phyloP scores from a whole-genome alignment of 2,329 filamentous ascomycete genomes.

The Pyrenophora graminea region DNA sequence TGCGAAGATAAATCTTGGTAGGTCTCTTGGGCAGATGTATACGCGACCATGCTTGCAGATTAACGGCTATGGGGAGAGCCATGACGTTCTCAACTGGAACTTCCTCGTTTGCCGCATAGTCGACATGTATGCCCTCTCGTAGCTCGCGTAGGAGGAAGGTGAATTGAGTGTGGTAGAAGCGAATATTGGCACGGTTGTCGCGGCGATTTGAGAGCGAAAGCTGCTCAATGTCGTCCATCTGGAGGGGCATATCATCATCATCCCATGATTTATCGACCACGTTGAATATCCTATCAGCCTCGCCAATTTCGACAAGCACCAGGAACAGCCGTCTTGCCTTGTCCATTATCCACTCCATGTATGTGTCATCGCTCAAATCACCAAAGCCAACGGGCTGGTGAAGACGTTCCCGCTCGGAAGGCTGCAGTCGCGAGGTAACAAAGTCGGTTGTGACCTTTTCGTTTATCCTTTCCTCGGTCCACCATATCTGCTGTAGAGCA shows the following conservation, averaged over 20 bases:
- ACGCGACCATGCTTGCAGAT: constrained; percentile 59
- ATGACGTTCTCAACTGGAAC: constrained; percentile 71
- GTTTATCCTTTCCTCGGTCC: constrained; percentile 71
- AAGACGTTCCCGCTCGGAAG: constrained; percentile 65
- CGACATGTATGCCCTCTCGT: constrained; percentile 62
- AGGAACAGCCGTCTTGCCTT: constrained; percentile 73
- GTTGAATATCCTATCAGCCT: constrained; percentile 74
- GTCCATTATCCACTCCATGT: constrained; percentile 76
- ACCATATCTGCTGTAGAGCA: constrained; percentile 64
- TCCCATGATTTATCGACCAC: constrained; percentile 78
- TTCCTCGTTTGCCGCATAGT: constrained; percentile 69
- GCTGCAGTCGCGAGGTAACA: constrained; percentile 66
- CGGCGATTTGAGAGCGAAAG: constrained; percentile 63
- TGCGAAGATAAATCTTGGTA: constrained; percentile 61
- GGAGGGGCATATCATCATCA: constrained; percentile 73
- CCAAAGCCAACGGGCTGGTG: constrained; percentile 69
- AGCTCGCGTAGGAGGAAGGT: constrained; percentile 70
- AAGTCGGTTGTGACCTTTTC: constrained; percentile 70
- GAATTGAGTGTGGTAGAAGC: constrained; percentile 73
- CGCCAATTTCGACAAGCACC: constrained; percentile 69
- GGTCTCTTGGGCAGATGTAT: constrained; percentile 67
- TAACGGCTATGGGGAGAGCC: constrained; percentile 56
- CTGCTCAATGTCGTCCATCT: constrained; percentile 66
- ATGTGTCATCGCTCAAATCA: constrained; percentile 71
- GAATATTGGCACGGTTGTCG: constrained; percentile 67